A percentile compares a stretch with the other conserved stretches of the same genome.
These are phyloP conservation scores for Telfairia occidentalis DNA, from an alignment of 331 rosid genomes.

Conservation along the genomic window DNA sequence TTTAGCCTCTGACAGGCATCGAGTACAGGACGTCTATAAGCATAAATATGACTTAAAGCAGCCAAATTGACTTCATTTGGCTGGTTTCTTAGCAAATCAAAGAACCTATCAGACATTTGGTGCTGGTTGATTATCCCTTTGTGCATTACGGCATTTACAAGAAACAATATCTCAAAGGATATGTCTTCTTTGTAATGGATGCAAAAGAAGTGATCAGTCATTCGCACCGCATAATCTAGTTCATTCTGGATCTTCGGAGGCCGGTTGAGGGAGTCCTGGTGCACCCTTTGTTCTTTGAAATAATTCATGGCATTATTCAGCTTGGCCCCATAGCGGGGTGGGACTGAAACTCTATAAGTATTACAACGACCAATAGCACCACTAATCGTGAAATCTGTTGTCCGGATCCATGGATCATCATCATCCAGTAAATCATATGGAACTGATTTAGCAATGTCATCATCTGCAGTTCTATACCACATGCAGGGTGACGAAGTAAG, in stretches of 20 bases:
- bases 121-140: conserved; percentile 64
- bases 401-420: conserved; percentile 93
- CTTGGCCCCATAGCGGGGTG: conserved; percentile 64
- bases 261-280: conserved; percentile 13
- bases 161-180: conserved; percentile 55
- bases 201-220: conserved; percentile 52
- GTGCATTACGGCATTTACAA: conserved; percentile 67
- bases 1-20: conserved; percentile 53
- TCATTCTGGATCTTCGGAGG: conserved; percentile 39
- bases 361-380: conserved; percentile 81
- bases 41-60: conserved; percentile 58
- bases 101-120: conserved; percentile 45
- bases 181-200: conserved; percentile 31
- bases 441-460: conserved; percentile 57
- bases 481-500: conserved; percentile 62
- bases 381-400: conserved; percentile 72
- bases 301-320: conserved; percentile 41
- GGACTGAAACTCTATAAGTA: conserved; percentile 54
- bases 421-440: conserved; percentile 68
- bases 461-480: conserved; percentile 87
- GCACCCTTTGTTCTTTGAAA: conserved; percentile 46
- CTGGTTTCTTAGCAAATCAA: conserved; percentile 47
- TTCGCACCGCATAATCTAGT: conserved; percentile 46
- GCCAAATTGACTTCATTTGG: conserved; percentile 60
- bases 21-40: conserved; percentile 49